Base-by-base conservation (phyloP, 768 basidiomycete species). In the Scleroderma bovista region DNA sequence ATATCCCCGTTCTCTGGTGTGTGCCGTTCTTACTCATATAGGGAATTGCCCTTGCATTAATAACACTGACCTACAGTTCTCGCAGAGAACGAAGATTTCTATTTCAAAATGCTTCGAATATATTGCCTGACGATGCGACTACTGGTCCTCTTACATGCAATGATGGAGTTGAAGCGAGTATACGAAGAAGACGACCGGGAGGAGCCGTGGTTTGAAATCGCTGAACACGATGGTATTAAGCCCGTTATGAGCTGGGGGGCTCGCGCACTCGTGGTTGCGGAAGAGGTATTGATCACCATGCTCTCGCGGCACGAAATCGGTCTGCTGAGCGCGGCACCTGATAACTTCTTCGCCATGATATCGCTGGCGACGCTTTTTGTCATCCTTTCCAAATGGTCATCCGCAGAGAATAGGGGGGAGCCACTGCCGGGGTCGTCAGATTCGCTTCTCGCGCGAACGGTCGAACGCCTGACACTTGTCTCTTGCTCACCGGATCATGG, bases 361-460 rank as follows among this genome's bases (percentile, higher is more conserved):
- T 61, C 68, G 0, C 73, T 76, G 46, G 71, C 75, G 37, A 71
- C 75, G 6, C 65, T 72, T 2, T 75, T 67, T 43, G 51, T 77
- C 44, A 66, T 76, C 44, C 60, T 72, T 11, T 65, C 68, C 37
- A 77, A 76, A 56, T 74, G 75, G 58, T 67, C 60, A 41, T 60
- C 73, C 22, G 51, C 65, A 22, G 69, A 76, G 50, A 60, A 67
- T 22, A 53, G 56, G 0, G 62, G 64, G 9, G 59, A 64, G 34
- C 67, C 66, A 15, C 57, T 75, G 32, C 63, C 66, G 0, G 72
- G 70, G 6, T 66, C 68, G n/a, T 70, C 66, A 43, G 72, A 73
- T 51, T 54, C 60, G 10, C 61, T 75, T 37, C 52, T 76, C 44
- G 51, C 59, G 6, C 69, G 56, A 55, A 63, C 61, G 0, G 61